These are phyloP conservation scores for Phytophthora pseudosyringae DNA, from an alignment of 352 stramenopile genomes.

Conservation along the genomic window DNA sequence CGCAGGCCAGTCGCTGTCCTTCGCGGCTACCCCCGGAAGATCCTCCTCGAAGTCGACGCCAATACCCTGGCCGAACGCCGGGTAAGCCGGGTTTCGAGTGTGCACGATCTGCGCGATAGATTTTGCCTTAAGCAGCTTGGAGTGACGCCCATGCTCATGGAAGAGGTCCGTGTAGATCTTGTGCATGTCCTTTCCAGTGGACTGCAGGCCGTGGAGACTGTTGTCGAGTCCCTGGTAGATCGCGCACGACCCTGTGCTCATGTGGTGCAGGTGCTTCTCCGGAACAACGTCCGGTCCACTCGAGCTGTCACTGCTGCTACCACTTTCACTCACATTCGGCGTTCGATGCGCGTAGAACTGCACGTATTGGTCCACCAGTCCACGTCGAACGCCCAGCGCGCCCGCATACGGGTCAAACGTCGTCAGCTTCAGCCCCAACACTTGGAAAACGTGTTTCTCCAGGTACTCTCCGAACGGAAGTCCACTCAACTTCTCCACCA, in stretches of 20 bases:
- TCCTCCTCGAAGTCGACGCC: constrained; percentile 41
- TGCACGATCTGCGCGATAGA: constrained; percentile 56
- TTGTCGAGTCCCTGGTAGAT: constrained; percentile 47
- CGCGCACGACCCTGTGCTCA: constrained; percentile 59
- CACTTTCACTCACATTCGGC: constrained; percentile 10
- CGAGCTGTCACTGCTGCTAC: constrained; percentile 10
- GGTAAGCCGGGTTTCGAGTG: constrained; percentile 46
- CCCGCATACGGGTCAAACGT: constrained; percentile 59
- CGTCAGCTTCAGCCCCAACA: constrained; percentile 46
- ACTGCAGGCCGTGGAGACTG: constrained; percentile 50
- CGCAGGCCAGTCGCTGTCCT: constrained; percentile 36
- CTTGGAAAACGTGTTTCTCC: constrained; percentile 43
- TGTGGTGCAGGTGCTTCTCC: constrained; percentile 34
- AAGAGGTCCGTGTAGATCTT: constrained; percentile 70
- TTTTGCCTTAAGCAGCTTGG: constrained; percentile 46
- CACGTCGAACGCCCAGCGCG: constrained; percentile 27
- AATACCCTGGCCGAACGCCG: constrained; percentile 52
- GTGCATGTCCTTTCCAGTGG: constrained; percentile 65
- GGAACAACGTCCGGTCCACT: constrained; percentile 12
- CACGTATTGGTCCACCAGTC: constrained; percentile 59
- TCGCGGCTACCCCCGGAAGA: constrained; percentile 10
- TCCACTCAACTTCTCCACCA: constrained; percentile 69
- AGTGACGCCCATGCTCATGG: constrained; percentile 40
- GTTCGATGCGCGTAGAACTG: constrained; percentile 50
- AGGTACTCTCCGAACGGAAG: constrained; percentile 49